Evolutionary conservation across 129 eudicot species (phyloP), one percentile per base, ranked within the genome.

Genomic region (Chrysanthemum makinoi): DNA sequence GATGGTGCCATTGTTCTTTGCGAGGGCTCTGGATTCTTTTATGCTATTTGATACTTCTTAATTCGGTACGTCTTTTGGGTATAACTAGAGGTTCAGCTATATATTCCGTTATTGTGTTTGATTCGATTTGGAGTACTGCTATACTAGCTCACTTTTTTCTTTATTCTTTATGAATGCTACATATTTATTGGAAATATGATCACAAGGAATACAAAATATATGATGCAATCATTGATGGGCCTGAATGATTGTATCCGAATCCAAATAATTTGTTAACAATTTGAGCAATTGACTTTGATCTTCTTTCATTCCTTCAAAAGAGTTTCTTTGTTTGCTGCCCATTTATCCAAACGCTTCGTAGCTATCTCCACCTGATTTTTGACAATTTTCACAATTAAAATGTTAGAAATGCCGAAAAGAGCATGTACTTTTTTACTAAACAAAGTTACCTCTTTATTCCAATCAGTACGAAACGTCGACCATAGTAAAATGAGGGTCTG

Each of bases 391-490:
- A 80, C 6, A 4, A n/a, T 35, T 5, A 17, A 24, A 57, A 6
- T 50, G 13, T 6, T 19, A 1, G 1, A 15, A 14, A 61, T 2
- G 4, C 8, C 0, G 11, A 13, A 22, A 16, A 20, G 6, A 14
- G 4, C 10, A 0, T 7, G 12, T 30, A 43, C 15, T 0, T 26
- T 46, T 6, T 15, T n/a, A 54, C 3, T 30, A 5, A 10, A 39
- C 46, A 39, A 52, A 6, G 10, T 47, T 72, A 83, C 96, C 96
- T 92, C 98, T 72, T 89, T 85, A 16, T 81, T 50, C 96, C 98
- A 92, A 44, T 92, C 90, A 7, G 98, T 87, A 24, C 81, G 82
- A 67, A 51, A 83, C 2, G 96, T 89, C 0, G 80, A 82, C 87
- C 87, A 85, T 0, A 92, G 44, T 55, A 89, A 73, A 15, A 89